Evolutionary conservation across 2,329 filamentous ascomycete species (phyloP).

Genomic region (Trichophaea hybrida): DNA sequence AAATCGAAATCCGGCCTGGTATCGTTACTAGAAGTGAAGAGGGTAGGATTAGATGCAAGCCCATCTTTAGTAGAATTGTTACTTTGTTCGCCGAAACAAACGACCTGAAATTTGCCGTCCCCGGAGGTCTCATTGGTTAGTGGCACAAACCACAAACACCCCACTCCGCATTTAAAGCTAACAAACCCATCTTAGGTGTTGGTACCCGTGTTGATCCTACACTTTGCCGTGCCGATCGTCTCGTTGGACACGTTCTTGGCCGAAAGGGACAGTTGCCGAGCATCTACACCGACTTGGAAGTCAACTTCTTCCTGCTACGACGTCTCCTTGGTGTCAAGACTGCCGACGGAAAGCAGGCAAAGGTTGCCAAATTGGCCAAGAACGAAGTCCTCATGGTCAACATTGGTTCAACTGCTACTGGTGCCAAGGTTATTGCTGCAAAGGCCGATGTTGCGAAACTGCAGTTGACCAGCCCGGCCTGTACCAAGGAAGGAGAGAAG

Average conservation of each 20-base stretch:
- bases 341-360: constrained; percentile 95
- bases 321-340: constrained; percentile 92
- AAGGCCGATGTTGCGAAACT: constrained; percentile 97
- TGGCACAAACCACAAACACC: constrained; percentile 14
- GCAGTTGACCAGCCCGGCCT: constrained; percentile 80
- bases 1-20: constrained; percentile 97
- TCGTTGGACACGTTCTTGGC: constrained; percentile 94
- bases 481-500: constrained; percentile 96
- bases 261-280: constrained; percentile 85
- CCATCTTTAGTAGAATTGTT: constrained; percentile 90
- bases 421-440: constrained; percentile 91
- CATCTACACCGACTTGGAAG: constrained; percentile 96
- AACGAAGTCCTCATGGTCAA: constrained; percentile 99
- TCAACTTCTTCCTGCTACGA: constrained; percentile 97
- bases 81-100: constrained; percentile 96
- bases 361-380: constrained; percentile 95
- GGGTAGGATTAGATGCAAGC: constrained; percentile 88
- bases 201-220: constrained; percentile 95
- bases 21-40: constrained; percentile 91
- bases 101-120: constrained; percentile 94
- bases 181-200: constrained; percentile 43
- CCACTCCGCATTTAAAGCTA: constrained; percentile 12
- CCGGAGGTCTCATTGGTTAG: constrained; percentile 72
- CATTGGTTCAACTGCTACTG: constrained; percentile 93
- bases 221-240: constrained; percentile 94